Conservation (phyloP, 306 rosid genomes). For the Medicago truncatula region MtrunA17r5.0-ANR NC_053046.1:40855001-40855500, state of each 20-base stretch:
- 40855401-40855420: not conserved
- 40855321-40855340: conserved; percentile 98
- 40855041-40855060: conserved; percentile 9
- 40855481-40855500: conserved; percentile 34
- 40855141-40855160: conserved; percentile 93
- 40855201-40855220: conserved; percentile 98
- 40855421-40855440: conserved; percentile 32
- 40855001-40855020: conserved; percentile 13
- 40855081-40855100: conserved; percentile 23
- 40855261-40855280: conserved; percentile 89
- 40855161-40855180: conserved; percentile 93
- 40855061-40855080: no score
- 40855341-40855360: conserved; percentile 83
- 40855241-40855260: conserved; percentile 95
- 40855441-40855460: not conserved
- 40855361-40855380: conserved; percentile 87
- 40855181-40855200: conserved; percentile 92
- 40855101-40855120: conserved; percentile 27
- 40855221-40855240: conserved; percentile 85
- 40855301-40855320: conserved; percentile 94
- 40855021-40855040: not conserved
- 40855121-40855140: conserved; percentile 81
- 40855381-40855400: conserved; percentile 86
- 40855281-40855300: conserved; percentile 82
- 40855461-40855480: not conserved